Evolutionary conservation across 1,139 yeast genomes (phyloP).

Genomic region (Maudiozyma humilis): DNA sequence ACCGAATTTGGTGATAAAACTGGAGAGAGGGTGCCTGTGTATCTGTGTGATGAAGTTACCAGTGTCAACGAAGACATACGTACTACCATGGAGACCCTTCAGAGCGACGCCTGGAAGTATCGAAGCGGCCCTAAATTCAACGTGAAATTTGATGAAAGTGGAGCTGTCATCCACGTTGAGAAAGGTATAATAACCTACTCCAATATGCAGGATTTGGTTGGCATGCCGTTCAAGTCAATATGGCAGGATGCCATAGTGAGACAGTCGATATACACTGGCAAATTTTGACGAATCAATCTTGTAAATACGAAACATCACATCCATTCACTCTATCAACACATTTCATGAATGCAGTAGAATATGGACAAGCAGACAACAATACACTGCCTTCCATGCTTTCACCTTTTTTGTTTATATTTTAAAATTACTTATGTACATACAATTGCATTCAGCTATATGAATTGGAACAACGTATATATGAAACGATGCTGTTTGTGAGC

Average conservation of each 20-base stretch:
- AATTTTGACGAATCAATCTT: not conserved
- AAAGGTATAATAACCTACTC: conserved; percentile 23
- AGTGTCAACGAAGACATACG: conserved; percentile 20
- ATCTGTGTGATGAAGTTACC: conserved; percentile 20
- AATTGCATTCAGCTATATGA: no score
- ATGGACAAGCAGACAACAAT: no score
- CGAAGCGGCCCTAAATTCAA: conserved; percentile 26
- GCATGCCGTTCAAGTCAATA: conserved; percentile 48
- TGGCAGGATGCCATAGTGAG: conserved; percentile 25
- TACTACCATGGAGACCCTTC: conserved; percentile 16
- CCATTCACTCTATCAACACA: not conserved
- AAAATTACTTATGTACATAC: not conserved
- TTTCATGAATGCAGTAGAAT: no score
- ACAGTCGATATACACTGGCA: not conserved
- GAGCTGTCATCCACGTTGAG: conserved; percentile 21
- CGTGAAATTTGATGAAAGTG: conserved; percentile 13
- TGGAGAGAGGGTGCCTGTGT: conserved; percentile 15
- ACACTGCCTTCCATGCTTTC: no score
- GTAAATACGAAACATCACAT: not conserved
- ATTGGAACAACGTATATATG: no score
- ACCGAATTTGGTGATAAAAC: conserved; percentile 6
- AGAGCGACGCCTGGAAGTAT: conserved; percentile 26
- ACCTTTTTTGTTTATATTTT: no score
- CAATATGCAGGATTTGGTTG: conserved; percentile 12
- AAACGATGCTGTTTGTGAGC: no score